Evolutionary conservation across 495 filamentous ascomycete species (phyloP).

Genomic region (Tuber aestivum): DNA sequence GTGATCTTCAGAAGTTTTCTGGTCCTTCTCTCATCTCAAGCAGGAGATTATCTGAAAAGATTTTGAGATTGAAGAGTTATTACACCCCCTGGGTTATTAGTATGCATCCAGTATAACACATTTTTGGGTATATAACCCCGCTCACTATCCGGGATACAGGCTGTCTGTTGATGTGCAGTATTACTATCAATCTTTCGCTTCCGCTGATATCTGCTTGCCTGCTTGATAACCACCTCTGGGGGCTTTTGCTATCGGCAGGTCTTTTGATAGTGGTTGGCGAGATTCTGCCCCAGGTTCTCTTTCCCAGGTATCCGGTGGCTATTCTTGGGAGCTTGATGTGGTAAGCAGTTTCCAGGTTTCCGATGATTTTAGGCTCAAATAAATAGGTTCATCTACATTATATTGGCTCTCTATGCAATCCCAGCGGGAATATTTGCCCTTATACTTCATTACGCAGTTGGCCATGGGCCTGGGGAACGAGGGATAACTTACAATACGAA

Average conservation of each 20-base stretch:
- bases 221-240: conserved; percentile 33
- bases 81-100: conserved; percentile 29
- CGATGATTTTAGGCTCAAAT: conserved; percentile 7
- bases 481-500: conserved; percentile 23
- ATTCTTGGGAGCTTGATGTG: conserved; percentile 37
- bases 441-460: conserved; percentile 24
- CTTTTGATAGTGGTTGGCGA: conserved; percentile 31
- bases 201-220: conserved; percentile 33
- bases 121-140: neutral
- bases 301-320: conserved; percentile 25
- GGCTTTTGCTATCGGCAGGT: conserved; percentile 29
- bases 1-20: neutral
- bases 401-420: conserved; percentile 26
- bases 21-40: neutral
- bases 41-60: conserved; percentile 25
- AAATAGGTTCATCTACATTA: conserved; percentile 27
- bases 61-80: conserved; percentile 20
- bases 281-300: conserved; percentile 26
- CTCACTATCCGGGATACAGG: conserved; percentile 11
- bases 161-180: conserved; percentile 31
- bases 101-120: conserved; percentile 4
- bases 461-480: conserved; percentile 7
- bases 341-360: conserved; percentile 9
- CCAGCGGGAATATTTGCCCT: conserved; percentile 29
- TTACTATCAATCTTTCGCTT: conserved; percentile 33